A percentile compares a stretch with the other conserved stretches of the same genome.
phyloP scores from a whole-genome alignment of 495 filamentous ascomycete species.

The Penicillium roqueforti region DNA sequence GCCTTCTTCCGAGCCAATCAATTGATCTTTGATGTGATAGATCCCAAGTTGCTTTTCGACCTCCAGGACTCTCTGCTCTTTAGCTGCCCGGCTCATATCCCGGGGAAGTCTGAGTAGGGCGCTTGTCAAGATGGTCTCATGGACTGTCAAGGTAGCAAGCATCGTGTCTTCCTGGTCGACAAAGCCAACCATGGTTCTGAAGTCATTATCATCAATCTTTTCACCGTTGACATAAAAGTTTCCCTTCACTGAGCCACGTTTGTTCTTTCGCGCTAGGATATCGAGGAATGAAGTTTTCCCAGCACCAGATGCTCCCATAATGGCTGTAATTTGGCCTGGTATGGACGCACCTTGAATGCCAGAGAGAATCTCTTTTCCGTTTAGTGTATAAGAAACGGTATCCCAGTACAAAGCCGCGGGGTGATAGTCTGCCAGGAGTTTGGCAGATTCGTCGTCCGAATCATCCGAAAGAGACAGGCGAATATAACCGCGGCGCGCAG shows the following conservation, averaged over 20 bases:
- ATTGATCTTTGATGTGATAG: slow-evolving; percentile 81
- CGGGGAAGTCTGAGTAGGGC: slow-evolving; percentile 83
- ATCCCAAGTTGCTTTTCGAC: slow-evolving; percentile 96
- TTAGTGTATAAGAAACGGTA: slow-evolving; percentile 80
- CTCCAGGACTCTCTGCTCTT: slow-evolving; percentile 84
- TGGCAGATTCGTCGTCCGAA: slow-evolving; percentile 81
- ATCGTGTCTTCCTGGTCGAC: slow-evolving; percentile 98
- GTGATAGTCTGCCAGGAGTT: slow-evolving; percentile 84
- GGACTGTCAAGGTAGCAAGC: slow-evolving; percentile 93
- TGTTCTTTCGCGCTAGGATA: slow-evolving; percentile 96
- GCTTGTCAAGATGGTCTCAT: slow-evolving; percentile 95
- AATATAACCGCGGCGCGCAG: slow-evolving; percentile 59
- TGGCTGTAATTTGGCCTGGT: slow-evolving; percentile 88
- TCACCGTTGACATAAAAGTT: slow-evolving; percentile 95
- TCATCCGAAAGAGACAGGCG: slow-evolving; percentile 77
- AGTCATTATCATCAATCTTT: slow-evolving; percentile 78
- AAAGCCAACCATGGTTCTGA: slow-evolving; percentile 87
- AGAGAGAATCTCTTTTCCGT: slow-evolving; percentile 80
- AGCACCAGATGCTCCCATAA: slow-evolving; percentile 97
- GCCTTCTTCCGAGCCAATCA: slow-evolving; percentile 97
- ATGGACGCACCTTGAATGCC: slow-evolving; percentile 78
- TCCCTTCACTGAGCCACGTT: slow-evolving; percentile 72
- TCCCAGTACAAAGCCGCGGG: slow-evolving; percentile 86
- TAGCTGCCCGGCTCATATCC: slow-evolving; percentile 81
- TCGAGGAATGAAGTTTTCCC: slow-evolving; percentile 98